A percentile compares a stretch with the other conserved stretches of the same genome.
These are phyloP conservation scores for Fusarium incarnatum DNA, from an alignment of 2,329 filamentous ascomycete species.

Conservation along the genomic window DNA sequence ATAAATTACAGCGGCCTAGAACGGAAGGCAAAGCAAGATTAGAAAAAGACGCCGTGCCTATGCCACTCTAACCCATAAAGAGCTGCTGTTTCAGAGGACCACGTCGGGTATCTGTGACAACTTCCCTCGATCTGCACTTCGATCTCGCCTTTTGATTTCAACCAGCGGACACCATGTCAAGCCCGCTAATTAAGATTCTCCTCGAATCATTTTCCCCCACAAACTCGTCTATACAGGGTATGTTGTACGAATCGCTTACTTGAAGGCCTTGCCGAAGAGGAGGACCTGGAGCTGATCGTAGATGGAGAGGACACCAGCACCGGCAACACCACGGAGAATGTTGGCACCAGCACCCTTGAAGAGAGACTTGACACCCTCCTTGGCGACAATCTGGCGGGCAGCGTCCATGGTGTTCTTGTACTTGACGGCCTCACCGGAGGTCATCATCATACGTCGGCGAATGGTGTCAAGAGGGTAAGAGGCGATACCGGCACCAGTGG, in stretches of 20 bases:
- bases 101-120: slow-evolving; percentile 55
- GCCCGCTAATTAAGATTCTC: slow-evolving; percentile 50
- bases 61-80: slow-evolving; percentile 62
- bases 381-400: slow-evolving; percentile 94
- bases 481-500: slow-evolving; percentile 99
- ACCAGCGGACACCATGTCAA: slow-evolving; percentile 54
- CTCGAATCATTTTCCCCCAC: slow-evolving; percentile 48
- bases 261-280: slow-evolving; percentile 99
- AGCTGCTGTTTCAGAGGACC: slow-evolving; percentile 56
- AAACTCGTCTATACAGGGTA: slow-evolving; percentile 57
- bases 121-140: slow-evolving; percentile 59
- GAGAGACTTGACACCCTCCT: slow-evolving; percentile 97
- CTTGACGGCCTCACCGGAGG: slow-evolving; percentile 96
- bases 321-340: slow-evolving; percentile 99
- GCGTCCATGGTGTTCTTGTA: slow-evolving; percentile 98
- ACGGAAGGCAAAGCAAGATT: slow-evolving; percentile 60
- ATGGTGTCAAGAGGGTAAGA: slow-evolving; percentile 99
- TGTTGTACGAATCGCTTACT: slow-evolving; percentile 61
- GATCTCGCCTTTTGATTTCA: slow-evolving; percentile 60
- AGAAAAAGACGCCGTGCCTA: slow-evolving; percentile 61
- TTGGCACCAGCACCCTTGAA: slow-evolving; percentile 99
- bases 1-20: slow-evolving; percentile 73
- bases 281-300: slow-evolving; percentile 99
- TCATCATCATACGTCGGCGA: slow-evolving; percentile 99
- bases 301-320: slow-evolving; percentile 99